Base-by-base conservation (phyloP, 306 rosid species). In the Elaeagnus macrophylla region DNA sequence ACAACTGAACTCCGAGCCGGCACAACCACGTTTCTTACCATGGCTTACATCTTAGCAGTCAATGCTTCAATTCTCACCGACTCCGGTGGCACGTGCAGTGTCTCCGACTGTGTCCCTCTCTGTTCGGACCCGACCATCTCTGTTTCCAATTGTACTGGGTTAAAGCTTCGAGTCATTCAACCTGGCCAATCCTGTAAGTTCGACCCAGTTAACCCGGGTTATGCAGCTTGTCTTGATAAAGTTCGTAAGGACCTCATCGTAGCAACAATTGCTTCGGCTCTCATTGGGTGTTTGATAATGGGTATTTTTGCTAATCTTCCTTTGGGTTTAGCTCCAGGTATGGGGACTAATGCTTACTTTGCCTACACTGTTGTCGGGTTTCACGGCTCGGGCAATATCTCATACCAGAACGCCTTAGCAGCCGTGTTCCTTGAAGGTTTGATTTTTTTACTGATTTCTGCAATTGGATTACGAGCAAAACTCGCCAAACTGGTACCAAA, bases 1-100 rank as follows among this genome's bases (percentile, higher is more conserved):
- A 93, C 99, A 56, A 93, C 99, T 32, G 96, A 93, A 68, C 85
- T 93, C 72, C 94, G 99, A 0, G 99, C 96, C 39, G 99, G 99
- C 50, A 93, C 96, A 48, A 78, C 99, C 72, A 93, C 99, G 0
- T 93, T 93, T 64, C 95, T 93, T 60, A 93, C 99, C 65, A 93
- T 93, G 99, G 99, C 99, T 6, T 93, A 93, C 72, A 87, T 93
- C 78, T 81, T 93, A 20, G 99, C 99, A 45, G 96, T 93, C 72
- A 93, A 93, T 88, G 99, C 99, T 20, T 84, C 96, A 54, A 87
- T 93, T 48, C 75, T 93, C 36, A 39, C 96, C 5, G 99, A 93
- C 58, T 93, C 99, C 43, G 99, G 99, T 0, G 99, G 87, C 0
- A 81, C 99, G 0, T 93, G 99, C 79, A 69, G 89, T 38, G 83